Evolutionary conservation across 306 rosid genomes (phyloP), one percentile per base, ranked within the genome.

Genomic region (Cucurbita ficifolia): DNA sequence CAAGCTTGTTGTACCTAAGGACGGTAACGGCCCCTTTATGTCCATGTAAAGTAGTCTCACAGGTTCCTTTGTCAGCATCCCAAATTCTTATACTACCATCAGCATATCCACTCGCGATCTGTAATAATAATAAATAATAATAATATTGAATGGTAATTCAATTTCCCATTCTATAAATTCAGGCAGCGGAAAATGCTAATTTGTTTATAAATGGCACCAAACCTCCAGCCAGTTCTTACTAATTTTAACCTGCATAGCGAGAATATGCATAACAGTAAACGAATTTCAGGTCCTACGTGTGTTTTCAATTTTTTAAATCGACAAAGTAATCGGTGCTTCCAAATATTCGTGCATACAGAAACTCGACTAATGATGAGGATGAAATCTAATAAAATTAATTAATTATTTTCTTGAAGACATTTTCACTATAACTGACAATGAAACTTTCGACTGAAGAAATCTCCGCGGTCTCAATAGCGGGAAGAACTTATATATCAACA

Each of bases 21-120:
- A 88, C 88, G 53, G 92, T 84, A 5, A 94, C 95, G 71, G 97
- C 97, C 60, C 93, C 94, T 71, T 86, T 90, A 81, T 94, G 98
- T 72, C 98, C 98, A 86, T 90, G 86, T 75, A 93, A 81, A 5
- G 96, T 93, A 52, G 90, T 85, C 76, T 93, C 98, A 72, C 94
- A 87, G 18, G 86, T 80, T 77, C 94, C 97, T 56, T 68, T 83
- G 1, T 87, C 92, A n/a, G 77, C 74, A 56, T 94, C 90, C 98
- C 97, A 94, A 78, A 94, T 82, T 78, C 96, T 84, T 50, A 94
- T 81, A 82, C 90, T 84, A 5, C 97, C 98, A 82, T 90, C 92
- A 16, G 94, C 90, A 51, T 94, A 88, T 36, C 98, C 98, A 63
- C 84, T 81, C 35, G 98, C 96, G 45, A 86, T 70, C 98, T 94